Evolutionary conservation across 495 filamentous ascomycete genomes (phyloP).

Genomic region (Cercophora newfieldiana): DNA sequence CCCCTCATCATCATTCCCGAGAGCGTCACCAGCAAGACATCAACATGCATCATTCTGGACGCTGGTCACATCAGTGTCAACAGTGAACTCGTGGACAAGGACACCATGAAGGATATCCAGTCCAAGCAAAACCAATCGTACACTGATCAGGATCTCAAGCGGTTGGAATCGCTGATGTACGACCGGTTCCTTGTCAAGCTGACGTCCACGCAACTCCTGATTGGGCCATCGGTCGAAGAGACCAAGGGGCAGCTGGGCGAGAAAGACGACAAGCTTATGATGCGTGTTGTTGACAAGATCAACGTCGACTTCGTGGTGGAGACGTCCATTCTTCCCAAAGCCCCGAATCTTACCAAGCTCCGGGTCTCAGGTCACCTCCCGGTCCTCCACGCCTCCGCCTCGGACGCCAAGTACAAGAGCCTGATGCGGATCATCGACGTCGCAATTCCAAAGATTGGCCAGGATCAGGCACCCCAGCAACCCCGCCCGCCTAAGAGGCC

Average conservation of each 20-base stretch:
- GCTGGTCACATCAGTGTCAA: constrained; percentile 93
- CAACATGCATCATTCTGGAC: constrained; percentile 89
- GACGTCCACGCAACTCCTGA: constrained; percentile 89
- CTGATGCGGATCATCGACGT: constrained; percentile 96
- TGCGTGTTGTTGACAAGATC: constrained; percentile 94
- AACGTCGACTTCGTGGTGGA: constrained; percentile 94
- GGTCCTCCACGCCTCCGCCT: constrained; percentile 85
- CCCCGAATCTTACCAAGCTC: constrained; percentile 89
- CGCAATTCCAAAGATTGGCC: constrained; percentile 82
- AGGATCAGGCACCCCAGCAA: constrained; percentile 39
- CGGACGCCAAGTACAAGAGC: constrained; percentile 93
- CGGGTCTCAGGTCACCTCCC: constrained; percentile 88
- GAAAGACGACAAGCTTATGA: constrained; percentile 65
- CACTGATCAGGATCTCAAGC: constrained; percentile 83
- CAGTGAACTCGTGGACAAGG: constrained; percentile 88
- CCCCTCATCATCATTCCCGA: constrained; percentile 95
- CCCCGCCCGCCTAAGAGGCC: constrained; percentile 55
- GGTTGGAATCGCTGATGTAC: constrained; percentile 88
- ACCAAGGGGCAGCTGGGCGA: constrained; percentile 80
- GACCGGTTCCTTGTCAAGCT: constrained; percentile 92
- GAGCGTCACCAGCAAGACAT: constrained; percentile 75
- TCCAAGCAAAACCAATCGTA: constrained; percentile 86
- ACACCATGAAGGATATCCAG: constrained; percentile 83
- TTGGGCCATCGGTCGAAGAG: constrained; percentile 89
- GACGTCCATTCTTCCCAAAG: constrained; percentile 90